These are phyloP conservation scores for Hydnomerulius pinastri DNA, from an alignment of 768 basidiomycete species.

Conservation along the genomic window DNA sequence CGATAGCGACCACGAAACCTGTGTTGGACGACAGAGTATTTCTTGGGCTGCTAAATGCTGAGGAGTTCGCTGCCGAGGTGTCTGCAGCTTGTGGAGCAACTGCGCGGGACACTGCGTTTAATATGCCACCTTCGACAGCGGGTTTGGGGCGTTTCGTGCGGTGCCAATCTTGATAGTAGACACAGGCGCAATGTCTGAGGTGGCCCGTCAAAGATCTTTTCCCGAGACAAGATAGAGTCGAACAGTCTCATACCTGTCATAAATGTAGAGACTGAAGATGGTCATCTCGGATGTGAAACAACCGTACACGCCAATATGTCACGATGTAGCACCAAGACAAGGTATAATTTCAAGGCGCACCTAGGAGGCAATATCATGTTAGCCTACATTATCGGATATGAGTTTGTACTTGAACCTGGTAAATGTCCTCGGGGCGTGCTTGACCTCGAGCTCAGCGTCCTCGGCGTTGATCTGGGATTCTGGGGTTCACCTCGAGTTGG, in stretches of 20 bases:
- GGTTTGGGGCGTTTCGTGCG: conserved; percentile 72
- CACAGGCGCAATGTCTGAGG: conserved; percentile 81
- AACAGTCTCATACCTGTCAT: conserved; percentile 60
- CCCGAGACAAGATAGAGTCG: not conserved
- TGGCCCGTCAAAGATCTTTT: conserved; percentile 5
- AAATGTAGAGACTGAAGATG: conserved; percentile 91
- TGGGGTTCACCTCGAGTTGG: no score
- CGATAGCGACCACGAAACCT: conserved; percentile 68
- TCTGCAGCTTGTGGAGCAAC: conserved; percentile 42
- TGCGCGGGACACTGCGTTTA: conserved; percentile 78
- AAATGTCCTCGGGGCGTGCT: no score
- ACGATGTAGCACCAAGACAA: no score
- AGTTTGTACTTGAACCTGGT: no score
- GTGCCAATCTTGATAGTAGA: conserved; percentile 97
- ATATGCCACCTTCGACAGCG: conserved; percentile 71
- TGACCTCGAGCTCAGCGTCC: no score
- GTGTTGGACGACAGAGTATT: conserved; percentile 66
- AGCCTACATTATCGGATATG: no score
- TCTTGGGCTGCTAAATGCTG: conserved; percentile 55
- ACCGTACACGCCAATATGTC: no score
- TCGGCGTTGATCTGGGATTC: no score
- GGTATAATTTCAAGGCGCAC: not conserved
- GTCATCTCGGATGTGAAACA: conserved; percentile 65
- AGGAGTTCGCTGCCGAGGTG: conserved; percentile 35
- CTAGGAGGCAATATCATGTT: not conserved